These are phyloP conservation scores for Yamadazyma triangularis DNA, from an alignment of 1,139 yeast genomes.

Conservation along the genomic window DNA sequence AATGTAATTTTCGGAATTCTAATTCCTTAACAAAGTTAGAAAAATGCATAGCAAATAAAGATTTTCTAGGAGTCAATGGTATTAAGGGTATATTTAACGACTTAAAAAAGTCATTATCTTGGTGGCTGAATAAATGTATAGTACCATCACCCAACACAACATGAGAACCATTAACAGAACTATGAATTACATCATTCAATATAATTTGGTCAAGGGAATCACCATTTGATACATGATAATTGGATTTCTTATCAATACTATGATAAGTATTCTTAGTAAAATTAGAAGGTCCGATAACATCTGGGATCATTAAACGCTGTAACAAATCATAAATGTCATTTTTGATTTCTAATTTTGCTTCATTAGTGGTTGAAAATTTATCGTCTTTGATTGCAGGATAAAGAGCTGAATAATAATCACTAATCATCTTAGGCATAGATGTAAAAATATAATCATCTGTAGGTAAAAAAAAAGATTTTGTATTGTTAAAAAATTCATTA, in stretches of 20 bases:
- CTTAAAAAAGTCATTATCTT: constrained; percentile 20
- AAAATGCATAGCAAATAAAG: constrained; percentile 66
- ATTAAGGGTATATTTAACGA: constrained; percentile 23
- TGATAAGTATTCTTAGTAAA: constrained; percentile 16
- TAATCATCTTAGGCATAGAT: constrained; percentile 24
- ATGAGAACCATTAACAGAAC: constrained; percentile 25
- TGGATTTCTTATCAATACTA: constrained; percentile 8
- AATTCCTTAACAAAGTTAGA: constrained; percentile 68
- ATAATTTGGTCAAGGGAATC: constrained; percentile 6
- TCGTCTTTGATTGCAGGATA: constrained; percentile 17
- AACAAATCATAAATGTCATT: constrained; percentile 25
- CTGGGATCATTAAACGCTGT: constrained; percentile 22
- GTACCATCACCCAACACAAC: constrained; percentile 55
- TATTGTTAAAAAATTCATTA: constrained; percentile 21
- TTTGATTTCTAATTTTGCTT: constrained; percentile 29
- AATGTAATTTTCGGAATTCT: constrained; percentile 53
- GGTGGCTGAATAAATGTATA: constrained; percentile 47
- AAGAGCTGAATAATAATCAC: constrained; percentile 28
- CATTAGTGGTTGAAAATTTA: constrained; percentile 22
- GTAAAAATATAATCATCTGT: constrained; percentile 23
- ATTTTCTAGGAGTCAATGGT: constrained; percentile 64
- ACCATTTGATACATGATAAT: constrained; percentile 2
- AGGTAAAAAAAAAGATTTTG: constrained; percentile 34
- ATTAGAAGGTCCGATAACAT: constrained; percentile 29
- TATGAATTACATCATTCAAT: constrained; percentile 14